Evolutionary conservation across 805 yeast species (phyloP).

Genomic region (Starmerella sirachaensis): DNA sequence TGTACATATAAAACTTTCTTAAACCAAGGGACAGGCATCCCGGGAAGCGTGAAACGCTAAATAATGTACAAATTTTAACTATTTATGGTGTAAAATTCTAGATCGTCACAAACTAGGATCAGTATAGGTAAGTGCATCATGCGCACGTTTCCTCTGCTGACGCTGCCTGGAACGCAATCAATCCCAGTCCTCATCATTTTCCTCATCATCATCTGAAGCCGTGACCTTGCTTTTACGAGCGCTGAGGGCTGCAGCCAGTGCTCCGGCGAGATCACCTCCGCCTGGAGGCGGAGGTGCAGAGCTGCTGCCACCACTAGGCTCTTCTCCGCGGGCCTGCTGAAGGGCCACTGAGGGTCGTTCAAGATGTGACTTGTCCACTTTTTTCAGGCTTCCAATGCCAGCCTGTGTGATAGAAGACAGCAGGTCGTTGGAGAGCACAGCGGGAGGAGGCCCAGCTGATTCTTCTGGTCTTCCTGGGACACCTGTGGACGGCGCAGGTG

Average conservation of each 20-base stretch:
- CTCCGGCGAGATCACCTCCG: conserved; percentile 51
- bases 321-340: conserved; percentile 60
- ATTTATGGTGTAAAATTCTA: no score
- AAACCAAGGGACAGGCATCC: no score
- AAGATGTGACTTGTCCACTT: conserved; percentile 70
- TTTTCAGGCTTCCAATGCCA: conserved; percentile 55
- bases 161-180: no score
- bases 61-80: no score
- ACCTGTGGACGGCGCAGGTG: conserved; percentile 8
- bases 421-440: conserved; percentile 28
- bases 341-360: conserved; percentile 66
- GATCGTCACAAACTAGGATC: not conserved
- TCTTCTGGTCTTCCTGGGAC: no score
- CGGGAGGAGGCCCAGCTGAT: conserved; percentile 44
- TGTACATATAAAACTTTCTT: no score
- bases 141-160: no score
- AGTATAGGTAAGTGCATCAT: no score
- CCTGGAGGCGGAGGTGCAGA: conserved; percentile 29
- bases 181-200: conserved; percentile 62
- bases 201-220: conserved; percentile 73
- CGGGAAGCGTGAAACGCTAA: no score
- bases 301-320: conserved; percentile 31
- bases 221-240: conserved; percentile 73
- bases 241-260: conserved; percentile 73
- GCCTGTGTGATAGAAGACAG: conserved; percentile 78